phyloP scores from a whole-genome alignment of 2,329 filamentous ascomycete genomes.

The Lachnellula willkommii region DNA sequence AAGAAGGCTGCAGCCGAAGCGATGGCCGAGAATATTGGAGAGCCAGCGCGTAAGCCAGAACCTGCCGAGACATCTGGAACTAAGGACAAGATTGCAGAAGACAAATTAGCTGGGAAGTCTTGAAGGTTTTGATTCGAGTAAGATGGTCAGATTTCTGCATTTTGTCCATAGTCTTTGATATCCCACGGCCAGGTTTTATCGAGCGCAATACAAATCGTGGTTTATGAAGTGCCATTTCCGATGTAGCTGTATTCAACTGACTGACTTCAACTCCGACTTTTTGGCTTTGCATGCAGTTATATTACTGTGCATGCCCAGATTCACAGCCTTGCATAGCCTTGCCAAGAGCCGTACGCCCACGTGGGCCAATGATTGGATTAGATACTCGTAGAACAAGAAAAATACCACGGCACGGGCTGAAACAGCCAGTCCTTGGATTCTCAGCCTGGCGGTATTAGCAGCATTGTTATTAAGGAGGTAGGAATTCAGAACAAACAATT shows the following conservation, averaged over 20 bases:
- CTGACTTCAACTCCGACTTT: too few species aligned
- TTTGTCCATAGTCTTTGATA: conserved; percentile 10
- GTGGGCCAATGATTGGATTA: conserved; percentile 7
- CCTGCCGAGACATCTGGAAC: conserved; percentile 27
- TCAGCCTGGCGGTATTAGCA: background rate
- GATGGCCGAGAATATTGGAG: conserved; percentile 37
- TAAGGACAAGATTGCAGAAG: conserved; percentile 29
- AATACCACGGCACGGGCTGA: background rate
- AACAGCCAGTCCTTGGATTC: background rate
- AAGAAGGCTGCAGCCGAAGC: conserved; percentile 57
- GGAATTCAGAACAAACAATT: too few species aligned
- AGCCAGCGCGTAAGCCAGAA: conserved; percentile 26
- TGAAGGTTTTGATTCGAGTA: conserved; percentile 3
- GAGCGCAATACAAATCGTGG: background rate
- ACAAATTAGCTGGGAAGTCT: conserved; percentile 25
- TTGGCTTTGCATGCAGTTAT: background rate
- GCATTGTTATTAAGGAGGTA: too few species aligned
- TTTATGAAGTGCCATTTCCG: background rate
- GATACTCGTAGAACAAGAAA: background rate
- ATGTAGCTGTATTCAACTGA: background rate
- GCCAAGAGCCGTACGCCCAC: background rate
- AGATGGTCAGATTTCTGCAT: background rate
- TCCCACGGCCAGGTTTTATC: conserved; percentile 1
- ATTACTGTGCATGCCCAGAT: background rate
- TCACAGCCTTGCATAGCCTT: conserved; percentile 4